phyloP scores from a whole-genome alignment of 805 yeast species.

The Suhomyces tanzawaensis region DNA sequence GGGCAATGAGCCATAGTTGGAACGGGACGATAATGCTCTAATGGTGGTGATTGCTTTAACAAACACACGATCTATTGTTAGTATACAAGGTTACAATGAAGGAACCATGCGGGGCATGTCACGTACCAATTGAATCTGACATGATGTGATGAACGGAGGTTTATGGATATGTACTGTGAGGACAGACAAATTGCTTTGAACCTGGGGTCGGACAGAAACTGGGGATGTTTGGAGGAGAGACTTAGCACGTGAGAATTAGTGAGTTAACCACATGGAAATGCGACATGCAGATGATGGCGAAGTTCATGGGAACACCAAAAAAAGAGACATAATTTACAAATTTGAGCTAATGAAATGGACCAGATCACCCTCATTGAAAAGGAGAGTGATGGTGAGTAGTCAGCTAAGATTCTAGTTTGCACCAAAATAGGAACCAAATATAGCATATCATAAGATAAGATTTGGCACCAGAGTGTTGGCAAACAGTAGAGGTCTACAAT shows the following conservation, averaged over 20 bases:
- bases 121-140: slow-evolving; percentile 51
- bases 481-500: slow-evolving; percentile 6
- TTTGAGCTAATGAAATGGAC: slow-evolving; percentile 14
- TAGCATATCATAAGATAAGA: slow-evolving; percentile 7
- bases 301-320: not conserved
- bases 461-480: slow-evolving; percentile 22
- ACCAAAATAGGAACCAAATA: slow-evolving; percentile 20
- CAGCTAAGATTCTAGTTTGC: slow-evolving; percentile 17
- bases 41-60: slow-evolving; percentile 80
- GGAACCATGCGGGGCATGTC: not conserved
- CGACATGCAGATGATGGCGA: not conserved
- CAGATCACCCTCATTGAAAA: slow-evolving; percentile 7
- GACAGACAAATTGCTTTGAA: not conserved
- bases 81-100: slow-evolving; percentile 5
- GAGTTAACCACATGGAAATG: not conserved
- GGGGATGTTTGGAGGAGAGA: not conserved
- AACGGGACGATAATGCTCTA: slow-evolving; percentile 62
- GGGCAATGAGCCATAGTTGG: slow-evolving; percentile 62
- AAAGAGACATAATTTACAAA: not conserved
- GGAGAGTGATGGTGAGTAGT: slow-evolving; percentile 15
- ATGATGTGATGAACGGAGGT: slow-evolving; percentile 17
- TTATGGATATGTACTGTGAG: not conserved
- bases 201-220: not conserved
- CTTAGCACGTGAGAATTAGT: not conserved
- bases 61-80: slow-evolving; percentile 65